Conservation (phyloP, 176 grass and related monocot species). For the Calamus simplicifolius region DNA sequence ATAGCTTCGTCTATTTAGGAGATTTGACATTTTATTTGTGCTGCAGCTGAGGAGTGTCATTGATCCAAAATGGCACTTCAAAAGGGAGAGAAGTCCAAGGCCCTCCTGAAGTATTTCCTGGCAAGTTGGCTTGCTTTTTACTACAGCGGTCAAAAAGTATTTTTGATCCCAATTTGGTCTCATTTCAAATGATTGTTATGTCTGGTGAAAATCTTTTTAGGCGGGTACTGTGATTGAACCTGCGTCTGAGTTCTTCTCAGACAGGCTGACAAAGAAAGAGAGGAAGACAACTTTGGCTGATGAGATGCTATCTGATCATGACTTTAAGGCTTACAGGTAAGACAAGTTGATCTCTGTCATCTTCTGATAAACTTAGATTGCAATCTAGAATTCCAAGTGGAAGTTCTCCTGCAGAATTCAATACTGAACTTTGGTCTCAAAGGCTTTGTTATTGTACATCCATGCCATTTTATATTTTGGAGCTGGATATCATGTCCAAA, state of each 20-base stretch:
- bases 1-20: too few relatives aligned
- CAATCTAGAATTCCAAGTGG: background rate
- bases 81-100: conserved; percentile 69
- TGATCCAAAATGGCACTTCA: conserved; percentile 96
- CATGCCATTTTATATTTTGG: too few relatives aligned
- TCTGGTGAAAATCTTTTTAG: conserved; percentile 31
- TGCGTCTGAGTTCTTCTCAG: conserved; percentile 72
- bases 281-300: conserved; percentile 64
- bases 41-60: conserved; percentile 75
- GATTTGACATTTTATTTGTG: background rate
- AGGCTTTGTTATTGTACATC: too few relatives aligned
- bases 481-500: too few relatives aligned
- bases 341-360: background rate
- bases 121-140: conserved; percentile 19
- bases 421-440: too few relatives aligned
- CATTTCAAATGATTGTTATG: conserved; percentile 10
- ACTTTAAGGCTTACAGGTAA: conserved; percentile 72
- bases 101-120: conserved; percentile 81
- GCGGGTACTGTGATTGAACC: conserved; percentile 74
- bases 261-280: conserved; percentile 75
- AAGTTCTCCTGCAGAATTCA: background rate
- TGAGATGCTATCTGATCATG: conserved; percentile 60
- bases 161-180: too few relatives aligned
- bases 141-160: too few relatives aligned
- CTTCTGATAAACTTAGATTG: background rate